Evolutionary conservation across 257 asterid species (phyloP), one percentile per base, ranked within the genome.

Genomic region (Coffea eugenioides): DNA sequence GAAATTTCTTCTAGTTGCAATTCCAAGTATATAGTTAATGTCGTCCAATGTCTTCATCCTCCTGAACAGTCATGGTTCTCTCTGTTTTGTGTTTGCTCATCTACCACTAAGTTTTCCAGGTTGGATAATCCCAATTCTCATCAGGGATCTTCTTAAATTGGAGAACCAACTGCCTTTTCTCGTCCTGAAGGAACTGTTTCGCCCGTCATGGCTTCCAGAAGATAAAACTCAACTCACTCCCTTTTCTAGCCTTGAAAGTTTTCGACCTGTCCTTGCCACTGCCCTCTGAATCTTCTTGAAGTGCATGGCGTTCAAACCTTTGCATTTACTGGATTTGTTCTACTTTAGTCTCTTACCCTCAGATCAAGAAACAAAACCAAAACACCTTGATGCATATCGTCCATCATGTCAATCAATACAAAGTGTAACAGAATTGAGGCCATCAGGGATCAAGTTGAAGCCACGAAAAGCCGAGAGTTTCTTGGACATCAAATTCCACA

Each of bases 141-240:
- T 23, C 36, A 49, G 79, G 31, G 79, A 75, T 48, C 69, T 75
- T 4, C 68, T 75, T 21, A 56, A 59, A 39, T 49, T 54, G 25
- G 79, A 75, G 69, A 75, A 75, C 46, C 70, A 75, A 57, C 21
- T 57, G 21, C 79, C 79, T 20, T 56, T 75, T 18, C 57, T 75
- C 16, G 31, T 75, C 27, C 70, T 75, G 25, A 52, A 75, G n/a
- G 20, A 10, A 10, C 3, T 75, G 39, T 59, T 36, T 18, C 20
- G 57, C 15, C 16, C 14, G 18, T 71, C 76, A 49, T 49, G 16
- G 54, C 11, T 8, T 49, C 54, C 13, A 49, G 54, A 49, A 49
- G 54, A 49, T 8, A 49, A 49, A 49, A 49, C 54, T 49, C 13
- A 31, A 49, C 14, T 49, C 54, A 2, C 54, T 49, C 3, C 3